Conservation (phyloP, 306 rosid genomes). For the Gillenia trifoliata region DNA sequence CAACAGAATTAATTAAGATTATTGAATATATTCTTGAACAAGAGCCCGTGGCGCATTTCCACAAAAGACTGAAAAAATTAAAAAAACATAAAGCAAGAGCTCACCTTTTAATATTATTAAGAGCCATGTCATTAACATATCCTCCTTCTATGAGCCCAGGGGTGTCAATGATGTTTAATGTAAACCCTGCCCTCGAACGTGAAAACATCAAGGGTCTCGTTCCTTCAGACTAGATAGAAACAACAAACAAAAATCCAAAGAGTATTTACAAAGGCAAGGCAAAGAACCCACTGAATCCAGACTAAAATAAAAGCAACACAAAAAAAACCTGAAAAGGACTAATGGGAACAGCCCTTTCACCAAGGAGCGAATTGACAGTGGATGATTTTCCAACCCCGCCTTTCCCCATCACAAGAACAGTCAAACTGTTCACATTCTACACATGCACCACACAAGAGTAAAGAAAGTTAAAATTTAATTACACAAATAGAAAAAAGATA, state of each 20-base stretch:
- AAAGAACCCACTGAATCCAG: slow-evolving; percentile 1
- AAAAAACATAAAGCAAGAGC: neutral
- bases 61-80: neutral
- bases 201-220: slow-evolving; percentile 85
- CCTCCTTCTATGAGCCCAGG: slow-evolving; percentile 99
- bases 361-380: slow-evolving; percentile 82
- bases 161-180: slow-evolving; percentile 84
- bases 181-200: slow-evolving; percentile 81
- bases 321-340: slow-evolving; percentile 82
- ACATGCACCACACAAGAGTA: slow-evolving; percentile 6
- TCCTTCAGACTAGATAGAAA: slow-evolving; percentile 64
- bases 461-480: neutral
- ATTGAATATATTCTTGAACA: neutral
- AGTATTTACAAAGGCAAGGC: slow-evolving; percentile 2
- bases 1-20: neutral
- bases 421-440: slow-evolving; percentile 81
- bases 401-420: slow-evolving; percentile 97
- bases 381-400: slow-evolving; percentile 98
- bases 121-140: slow-evolving; percentile 72
- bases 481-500: neutral
- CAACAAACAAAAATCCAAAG: slow-evolving; percentile 4
- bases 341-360: slow-evolving; percentile 81
- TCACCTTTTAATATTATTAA: slow-evolving; percentile 70
- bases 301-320: neutral
- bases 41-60: neutral